phyloP scores from a whole-genome alignment of 495 filamentous ascomycete species.

The Aspergillus bridgeri region DNA sequence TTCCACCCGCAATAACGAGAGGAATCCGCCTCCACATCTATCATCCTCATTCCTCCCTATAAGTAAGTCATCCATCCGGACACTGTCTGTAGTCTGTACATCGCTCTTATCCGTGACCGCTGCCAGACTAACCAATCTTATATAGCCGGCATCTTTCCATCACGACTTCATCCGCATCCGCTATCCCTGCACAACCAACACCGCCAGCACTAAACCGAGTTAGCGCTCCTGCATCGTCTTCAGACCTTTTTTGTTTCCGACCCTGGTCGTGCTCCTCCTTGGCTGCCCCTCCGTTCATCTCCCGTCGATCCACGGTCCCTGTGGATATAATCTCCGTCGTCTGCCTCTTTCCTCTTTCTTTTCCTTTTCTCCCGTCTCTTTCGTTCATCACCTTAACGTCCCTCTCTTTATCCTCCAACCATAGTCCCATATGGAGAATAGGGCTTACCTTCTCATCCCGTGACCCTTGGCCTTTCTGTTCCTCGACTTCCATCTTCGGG shows the following conservation, averaged over 20 bases:
- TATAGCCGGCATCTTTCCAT: background rate
- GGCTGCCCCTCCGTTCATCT: background rate
- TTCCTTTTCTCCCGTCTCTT: background rate
- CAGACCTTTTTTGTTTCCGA: background rate
- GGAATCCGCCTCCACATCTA: too few species aligned
- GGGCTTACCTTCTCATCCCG: background rate
- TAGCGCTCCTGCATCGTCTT: background rate
- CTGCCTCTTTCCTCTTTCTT: background rate
- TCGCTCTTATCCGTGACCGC: background rate
- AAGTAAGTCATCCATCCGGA: too few species aligned
- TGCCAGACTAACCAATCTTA: background rate
- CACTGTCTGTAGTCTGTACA: too few species aligned
- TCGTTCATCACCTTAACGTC: background rate
- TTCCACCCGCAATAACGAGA: too few species aligned
- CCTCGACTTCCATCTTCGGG: too few species aligned
- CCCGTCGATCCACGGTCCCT: background rate
- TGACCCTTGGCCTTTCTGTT: background rate
- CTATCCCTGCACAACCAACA: background rate
- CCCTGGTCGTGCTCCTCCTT: background rate
- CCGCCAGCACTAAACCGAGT: background rate
- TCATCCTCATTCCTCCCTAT: too few species aligned
- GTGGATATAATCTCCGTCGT: background rate
- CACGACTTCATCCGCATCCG: background rate
- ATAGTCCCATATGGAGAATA: background rate
- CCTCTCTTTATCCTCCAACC: background rate